These are phyloP conservation scores for Graphiopsis chlorocephala DNA, from an alignment of 2,329 filamentous ascomycete species.

Conservation along the genomic window DNA sequence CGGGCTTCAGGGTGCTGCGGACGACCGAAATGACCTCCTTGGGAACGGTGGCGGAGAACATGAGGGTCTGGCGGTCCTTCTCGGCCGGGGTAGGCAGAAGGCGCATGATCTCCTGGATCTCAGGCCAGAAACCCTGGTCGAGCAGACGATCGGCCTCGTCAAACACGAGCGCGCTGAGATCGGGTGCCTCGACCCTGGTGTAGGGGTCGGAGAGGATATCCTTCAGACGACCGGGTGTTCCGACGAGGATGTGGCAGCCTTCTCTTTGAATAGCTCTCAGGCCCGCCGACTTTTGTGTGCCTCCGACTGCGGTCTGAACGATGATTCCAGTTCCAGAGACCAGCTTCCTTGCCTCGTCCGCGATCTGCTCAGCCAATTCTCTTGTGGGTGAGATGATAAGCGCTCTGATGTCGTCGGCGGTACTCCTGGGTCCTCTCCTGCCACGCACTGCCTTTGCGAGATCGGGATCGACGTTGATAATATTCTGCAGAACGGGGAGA, in stretches of 20 bases:
- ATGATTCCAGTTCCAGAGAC: slow-evolving; percentile 63
- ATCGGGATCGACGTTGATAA: slow-evolving; percentile 62
- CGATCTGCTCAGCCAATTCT: slow-evolving; percentile 64
- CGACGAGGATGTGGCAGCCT: slow-evolving; percentile 87
- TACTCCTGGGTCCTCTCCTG: slow-evolving; percentile 51
- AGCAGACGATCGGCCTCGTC: slow-evolving; percentile 68
- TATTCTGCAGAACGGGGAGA: slow-evolving; percentile 77
- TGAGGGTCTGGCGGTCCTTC: slow-evolving; percentile 79
- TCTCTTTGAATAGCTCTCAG: slow-evolving; percentile 65
- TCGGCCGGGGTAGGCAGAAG: slow-evolving; percentile 60
- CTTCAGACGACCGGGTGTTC: slow-evolving; percentile 81
- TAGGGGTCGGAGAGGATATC: slow-evolving; percentile 71
- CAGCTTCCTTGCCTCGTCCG: slow-evolving; percentile 69
- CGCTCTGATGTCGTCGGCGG: slow-evolving; percentile 54
- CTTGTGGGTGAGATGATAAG: slow-evolving; percentile 62
- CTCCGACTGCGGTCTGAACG: slow-evolving; percentile 81
- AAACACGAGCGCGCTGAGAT: slow-evolving; percentile 58
- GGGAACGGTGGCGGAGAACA: slow-evolving; percentile 94
- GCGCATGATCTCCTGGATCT: slow-evolving; percentile 48
- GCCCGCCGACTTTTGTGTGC: slow-evolving; percentile 72
- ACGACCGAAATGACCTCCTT: slow-evolving; percentile 78
- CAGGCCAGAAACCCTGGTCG: slow-evolving; percentile 54
- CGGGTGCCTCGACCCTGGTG: slow-evolving; percentile 62
- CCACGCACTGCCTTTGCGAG: slow-evolving; percentile 51
- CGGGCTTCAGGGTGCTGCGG: slow-evolving; percentile 69